Percentiles rank a stretch among this genome's conserved stretches.
Conservation (phyloP, 768 basidiomycete species). For the Lepiota venenata region DNA sequence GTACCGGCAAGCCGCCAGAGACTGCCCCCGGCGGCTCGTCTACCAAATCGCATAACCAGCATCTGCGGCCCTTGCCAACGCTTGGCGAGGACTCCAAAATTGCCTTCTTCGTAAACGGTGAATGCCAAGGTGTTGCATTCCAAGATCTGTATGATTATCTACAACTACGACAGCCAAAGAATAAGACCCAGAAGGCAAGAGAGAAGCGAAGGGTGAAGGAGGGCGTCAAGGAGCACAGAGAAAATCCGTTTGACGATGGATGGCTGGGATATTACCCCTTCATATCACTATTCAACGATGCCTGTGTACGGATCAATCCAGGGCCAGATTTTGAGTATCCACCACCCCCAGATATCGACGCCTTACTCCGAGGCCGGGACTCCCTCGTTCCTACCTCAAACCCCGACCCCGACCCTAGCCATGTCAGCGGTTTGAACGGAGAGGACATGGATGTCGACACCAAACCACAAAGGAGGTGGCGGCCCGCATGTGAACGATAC, state of each 20-base stretch:
- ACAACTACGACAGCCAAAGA: slow-evolving; percentile 62
- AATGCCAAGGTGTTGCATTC: slow-evolving; percentile 80
- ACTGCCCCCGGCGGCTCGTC: slow-evolving; percentile 32
- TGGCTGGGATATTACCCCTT: slow-evolving; percentile 94
- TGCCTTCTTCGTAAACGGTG: slow-evolving; percentile 91
- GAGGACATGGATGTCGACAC: slow-evolving; percentile 8
- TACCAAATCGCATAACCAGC: slow-evolving; percentile 32
- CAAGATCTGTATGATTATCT: slow-evolving; percentile 87
- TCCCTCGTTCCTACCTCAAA: background rate
- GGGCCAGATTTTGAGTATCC: slow-evolving; percentile 85
- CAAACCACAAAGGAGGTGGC: slow-evolving; percentile 53
- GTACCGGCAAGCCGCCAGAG: slow-evolving; percentile 66
- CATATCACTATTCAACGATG: slow-evolving; percentile 90
- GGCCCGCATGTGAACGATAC: slow-evolving; percentile 83
- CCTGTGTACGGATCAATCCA: slow-evolving; percentile 79
- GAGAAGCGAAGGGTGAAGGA: slow-evolving; percentile 62
- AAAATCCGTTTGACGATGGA: slow-evolving; percentile 92
- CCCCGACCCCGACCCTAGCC: slow-evolving; percentile 3
- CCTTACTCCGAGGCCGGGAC: slow-evolving; percentile 39
- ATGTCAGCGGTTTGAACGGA: slow-evolving; percentile 4
- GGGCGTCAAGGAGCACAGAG: slow-evolving; percentile 70
- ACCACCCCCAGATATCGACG: slow-evolving; percentile 77
- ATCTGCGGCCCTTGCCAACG: slow-evolving; percentile 65
- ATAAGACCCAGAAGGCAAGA: slow-evolving; percentile 59
- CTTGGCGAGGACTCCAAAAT: slow-evolving; percentile 64